Percentiles rank a stretch among this genome's conserved stretches.
phyloP scores from a whole-genome alignment of 352 stramenopile species.

The Pythium apleroticum region DNA sequence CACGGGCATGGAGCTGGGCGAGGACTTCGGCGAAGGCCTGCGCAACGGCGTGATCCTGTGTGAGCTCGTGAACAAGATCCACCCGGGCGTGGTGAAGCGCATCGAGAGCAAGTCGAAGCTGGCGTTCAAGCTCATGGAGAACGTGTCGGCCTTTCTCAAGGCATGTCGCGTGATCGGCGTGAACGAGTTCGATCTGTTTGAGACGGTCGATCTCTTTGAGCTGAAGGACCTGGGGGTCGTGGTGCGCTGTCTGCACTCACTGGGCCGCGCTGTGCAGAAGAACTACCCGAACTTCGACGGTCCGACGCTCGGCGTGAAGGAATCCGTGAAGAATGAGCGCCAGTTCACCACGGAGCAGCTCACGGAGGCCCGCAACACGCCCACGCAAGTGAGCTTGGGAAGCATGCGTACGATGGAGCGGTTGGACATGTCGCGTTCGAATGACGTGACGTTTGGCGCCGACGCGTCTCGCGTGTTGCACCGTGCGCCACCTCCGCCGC shows the following conservation, averaged over 20 bases:
- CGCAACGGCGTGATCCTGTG: constrained; percentile 84
- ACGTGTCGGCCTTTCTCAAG: constrained; percentile 84
- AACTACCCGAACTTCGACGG: constrained; percentile 71
- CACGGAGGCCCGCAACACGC: constrained; percentile 54
- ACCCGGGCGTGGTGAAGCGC: constrained; percentile 58
- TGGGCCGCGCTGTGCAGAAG: constrained; percentile 75
- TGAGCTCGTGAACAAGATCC: constrained; percentile 80
- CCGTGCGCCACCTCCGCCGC: constrained; percentile 56
- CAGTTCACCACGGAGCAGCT: constrained; percentile 73
- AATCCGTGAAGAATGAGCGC: constrained; percentile 75
- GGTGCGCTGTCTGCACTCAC: constrained; percentile 74
- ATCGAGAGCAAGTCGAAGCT: constrained; percentile 86
- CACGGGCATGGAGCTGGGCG: constrained; percentile 68
- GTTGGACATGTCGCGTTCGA: constrained; percentile 45
- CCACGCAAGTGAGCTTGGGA: constrained; percentile 63
- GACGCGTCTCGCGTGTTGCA: constrained; percentile 57
- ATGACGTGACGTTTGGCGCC: constrained; percentile 76
- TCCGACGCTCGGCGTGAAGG: constrained; percentile 79
- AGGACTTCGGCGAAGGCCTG: constrained; percentile 79
- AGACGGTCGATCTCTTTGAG: constrained; percentile 90
- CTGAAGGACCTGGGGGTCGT: constrained; percentile 85
- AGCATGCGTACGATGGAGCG: constrained; percentile 75
- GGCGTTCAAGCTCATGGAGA: constrained; percentile 94
- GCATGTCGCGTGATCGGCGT: constrained; percentile 84
- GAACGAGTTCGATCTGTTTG: constrained; percentile 89